A percentile compares a stretch with the other conserved stretches of the same genome.
phyloP scores from a whole-genome alignment of 2,329 filamentous ascomycete species.

The Emergomyces pasteurianus region DNA sequence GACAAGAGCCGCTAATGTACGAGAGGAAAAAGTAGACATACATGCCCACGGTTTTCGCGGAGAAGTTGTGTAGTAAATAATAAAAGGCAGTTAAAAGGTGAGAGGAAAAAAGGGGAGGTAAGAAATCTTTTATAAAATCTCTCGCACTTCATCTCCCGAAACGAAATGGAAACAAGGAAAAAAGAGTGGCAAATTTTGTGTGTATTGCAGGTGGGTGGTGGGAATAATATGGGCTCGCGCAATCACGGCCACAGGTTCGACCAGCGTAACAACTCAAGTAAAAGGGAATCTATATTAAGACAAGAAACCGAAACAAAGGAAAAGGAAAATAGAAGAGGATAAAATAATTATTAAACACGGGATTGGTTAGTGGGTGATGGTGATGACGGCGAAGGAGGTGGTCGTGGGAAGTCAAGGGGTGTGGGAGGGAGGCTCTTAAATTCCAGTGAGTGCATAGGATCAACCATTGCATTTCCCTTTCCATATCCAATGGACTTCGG shows the following conservation, averaged over 20 bases:
- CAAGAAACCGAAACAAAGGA: not conserved
- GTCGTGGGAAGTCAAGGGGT: slow-evolving; percentile 2
- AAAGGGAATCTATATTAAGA: slow-evolving; percentile 1
- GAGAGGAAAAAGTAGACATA: not conserved
- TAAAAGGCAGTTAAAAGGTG: not conserved
- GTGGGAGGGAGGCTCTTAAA: slow-evolving; percentile 3
- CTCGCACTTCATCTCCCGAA: not conserved
- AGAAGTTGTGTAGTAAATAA: not conserved
- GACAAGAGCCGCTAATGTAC: not conserved
- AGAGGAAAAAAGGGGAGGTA: not conserved
- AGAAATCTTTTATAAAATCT: not conserved
- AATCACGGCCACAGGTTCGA: not conserved
- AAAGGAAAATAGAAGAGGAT: not conserved
- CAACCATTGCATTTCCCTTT: not conserved
- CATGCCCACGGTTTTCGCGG: not conserved
- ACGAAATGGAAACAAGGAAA: not conserved
- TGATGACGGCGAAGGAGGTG: not conserved
- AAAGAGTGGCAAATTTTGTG: not conserved
- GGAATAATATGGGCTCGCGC: not conserved
- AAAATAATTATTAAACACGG: not conserved
- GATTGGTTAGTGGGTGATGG: not conserved
- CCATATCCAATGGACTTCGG: slow-evolving; percentile 2
- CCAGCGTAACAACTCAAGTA: not conserved
- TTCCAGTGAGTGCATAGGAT: not conserved
- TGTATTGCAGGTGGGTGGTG: not conserved